A percentile compares a stretch with the other conserved stretches of the same genome.
Conservation (phyloP, 495 filamentous ascomycete species). For the Hypoxylon trugodes region DNA sequence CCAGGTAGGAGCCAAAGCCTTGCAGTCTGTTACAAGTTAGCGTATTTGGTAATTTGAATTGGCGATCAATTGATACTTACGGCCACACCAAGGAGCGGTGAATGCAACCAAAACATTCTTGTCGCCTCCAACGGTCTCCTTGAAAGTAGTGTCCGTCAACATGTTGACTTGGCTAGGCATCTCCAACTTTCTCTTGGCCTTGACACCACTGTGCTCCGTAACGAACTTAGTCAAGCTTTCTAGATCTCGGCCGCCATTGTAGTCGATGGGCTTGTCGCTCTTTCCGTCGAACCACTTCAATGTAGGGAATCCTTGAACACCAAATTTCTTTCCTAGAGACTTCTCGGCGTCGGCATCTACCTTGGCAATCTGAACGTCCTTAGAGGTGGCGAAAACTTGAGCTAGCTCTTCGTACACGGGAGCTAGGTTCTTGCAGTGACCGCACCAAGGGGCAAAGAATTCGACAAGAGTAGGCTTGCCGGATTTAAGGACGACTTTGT, state of each 20-base stretch:
- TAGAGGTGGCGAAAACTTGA: constrained; percentile 70
- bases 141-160: constrained; percentile 82
- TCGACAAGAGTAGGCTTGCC: constrained; percentile 97
- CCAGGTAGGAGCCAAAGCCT: constrained; percentile 89
- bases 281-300: constrained; percentile 99
- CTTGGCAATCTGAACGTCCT: constrained; percentile 89
- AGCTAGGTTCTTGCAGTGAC: constrained; percentile 97
- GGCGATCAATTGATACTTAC: constrained; percentile 64
- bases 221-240: constrained; percentile 86
- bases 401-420: constrained; percentile 96
- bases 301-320: constrained; percentile 93
- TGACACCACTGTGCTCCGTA: constrained; percentile 85
- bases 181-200: constrained; percentile 73
- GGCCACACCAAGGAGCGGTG: constrained; percentile 96
- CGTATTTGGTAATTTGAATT: not conserved
- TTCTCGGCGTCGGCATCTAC: constrained; percentile 94
- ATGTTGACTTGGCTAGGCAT: constrained; percentile 75
- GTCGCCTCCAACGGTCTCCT: constrained; percentile 77
- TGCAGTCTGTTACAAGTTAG: constrained; percentile 80
- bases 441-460: constrained; percentile 99
- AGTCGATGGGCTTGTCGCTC: constrained; percentile 85
- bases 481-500: constrained; percentile 84
- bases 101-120: constrained; percentile 96
- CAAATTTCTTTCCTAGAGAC: constrained; percentile 81
- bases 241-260: constrained; percentile 85